Base-by-base conservation (phyloP, 2,329 filamentous ascomycete genomes). In the Alternaria sp. region DNA sequence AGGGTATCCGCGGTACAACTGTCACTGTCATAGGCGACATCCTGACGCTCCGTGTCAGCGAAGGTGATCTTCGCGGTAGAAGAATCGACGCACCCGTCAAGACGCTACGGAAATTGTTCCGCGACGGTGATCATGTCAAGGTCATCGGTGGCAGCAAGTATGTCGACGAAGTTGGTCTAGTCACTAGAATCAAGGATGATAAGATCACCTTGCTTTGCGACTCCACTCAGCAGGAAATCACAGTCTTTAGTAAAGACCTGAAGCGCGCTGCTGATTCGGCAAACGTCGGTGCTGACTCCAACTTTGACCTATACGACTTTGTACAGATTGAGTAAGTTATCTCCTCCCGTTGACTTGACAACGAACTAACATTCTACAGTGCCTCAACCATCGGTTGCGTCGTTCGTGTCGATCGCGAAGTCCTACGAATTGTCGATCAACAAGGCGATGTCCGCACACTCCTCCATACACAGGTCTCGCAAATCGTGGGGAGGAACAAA, bases 211-310 rank as follows among this genome's bases (percentile, higher is more conserved):
- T 99, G 68, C 84, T 99, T 68, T 97, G 93, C 51, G 96, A 99
- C 81, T 93, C 96, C 78, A 96, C 89, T 64, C 95, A 96, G 80
- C 90, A 90, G 56, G 96, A 99, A 78, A 93, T 99, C 71, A 97
- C 94, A 0, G 96, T 99, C 32, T 99, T 99, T 78, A 97, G 95
- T 83, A 97, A 97, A 79, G 96, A 99, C 82, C 83, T 99, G 64
- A 89, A 96, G 70, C 93, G 97, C 80, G 96, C 96, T 26, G 93
- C 93, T 59, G 96, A 98, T 77, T 93, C 93, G 71, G 94, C 93
- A 66, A 93, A 93, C 15, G 90, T 94, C 74, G 91, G 93, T 26
- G 89, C 89, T 30, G 85, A 95, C n/a, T 93, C 93, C 11, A 92
- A 96, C 80, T 98, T 92, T 79, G 91, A 94, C 70, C 89, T 99